These are phyloP conservation scores for Rhodamnia rubescens DNA, from an alignment of 345 rosid species.

Conservation along the genomic window DNA sequence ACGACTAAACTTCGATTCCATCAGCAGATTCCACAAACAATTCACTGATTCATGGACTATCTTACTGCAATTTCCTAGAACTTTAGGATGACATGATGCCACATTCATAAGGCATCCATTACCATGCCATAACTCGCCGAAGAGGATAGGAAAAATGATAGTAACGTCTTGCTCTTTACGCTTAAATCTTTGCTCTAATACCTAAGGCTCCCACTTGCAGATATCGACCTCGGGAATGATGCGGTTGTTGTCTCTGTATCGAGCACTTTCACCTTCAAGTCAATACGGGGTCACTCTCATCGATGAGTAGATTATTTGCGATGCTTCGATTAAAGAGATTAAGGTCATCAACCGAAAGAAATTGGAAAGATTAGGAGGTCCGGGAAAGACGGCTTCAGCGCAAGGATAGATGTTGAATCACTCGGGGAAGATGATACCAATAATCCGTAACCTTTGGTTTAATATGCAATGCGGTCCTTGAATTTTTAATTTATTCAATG, in stretches of 20 bases:
- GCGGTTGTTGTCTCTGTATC: background rate
- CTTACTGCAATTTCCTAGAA: background rate
- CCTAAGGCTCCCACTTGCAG: conserved; percentile 1
- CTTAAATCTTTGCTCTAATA: background rate
- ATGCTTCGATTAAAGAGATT: background rate
- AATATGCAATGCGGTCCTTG: too few relatives aligned
- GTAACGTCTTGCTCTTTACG: background rate
- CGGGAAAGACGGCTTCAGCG: background rate
- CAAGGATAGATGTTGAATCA: background rate
- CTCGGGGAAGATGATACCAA: background rate
- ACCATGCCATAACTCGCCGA: background rate
- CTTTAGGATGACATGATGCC: background rate
- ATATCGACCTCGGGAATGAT: background rate
- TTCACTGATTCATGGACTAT: background rate
- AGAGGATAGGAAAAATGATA: background rate
- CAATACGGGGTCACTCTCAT: background rate
- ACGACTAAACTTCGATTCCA: background rate
- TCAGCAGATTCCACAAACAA: background rate
- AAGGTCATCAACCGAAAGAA: background rate
- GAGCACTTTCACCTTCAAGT: background rate
- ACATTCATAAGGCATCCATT: background rate
- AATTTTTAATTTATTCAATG: too few relatives aligned
- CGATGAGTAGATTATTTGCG: background rate
- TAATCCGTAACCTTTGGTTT: too few relatives aligned
- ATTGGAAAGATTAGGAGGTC: background rate